Percentiles rank a stretch among this genome's conserved stretches.
Conservation (phyloP, 108 stramenopile species). For the Cylindrotheca closterium region DNA sequence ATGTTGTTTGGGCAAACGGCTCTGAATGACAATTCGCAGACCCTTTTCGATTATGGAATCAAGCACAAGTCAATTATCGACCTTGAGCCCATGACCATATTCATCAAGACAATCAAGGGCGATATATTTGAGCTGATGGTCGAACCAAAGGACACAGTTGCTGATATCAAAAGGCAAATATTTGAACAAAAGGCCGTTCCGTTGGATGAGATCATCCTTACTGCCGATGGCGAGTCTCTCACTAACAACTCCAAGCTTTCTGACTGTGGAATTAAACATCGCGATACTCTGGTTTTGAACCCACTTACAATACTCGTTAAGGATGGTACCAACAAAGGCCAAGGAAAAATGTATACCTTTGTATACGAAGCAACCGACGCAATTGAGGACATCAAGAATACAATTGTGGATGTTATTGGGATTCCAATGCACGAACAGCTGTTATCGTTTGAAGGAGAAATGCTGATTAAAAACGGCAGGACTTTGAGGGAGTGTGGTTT, state of each 20-base stretch:
- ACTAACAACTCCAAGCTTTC: neutral
- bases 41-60: constrained; percentile 13
- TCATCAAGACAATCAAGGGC: constrained; percentile 15
- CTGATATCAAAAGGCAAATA: constrained; percentile 10
- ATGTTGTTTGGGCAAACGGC: constrained; percentile 4
- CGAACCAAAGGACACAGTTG: constrained; percentile 3
- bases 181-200: neutral
- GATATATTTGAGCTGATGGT: constrained; percentile 11
- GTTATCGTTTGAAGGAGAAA: constrained; percentile 7
- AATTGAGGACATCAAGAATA: too few relatives aligned
- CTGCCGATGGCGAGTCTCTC: too few relatives aligned
- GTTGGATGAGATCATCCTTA: too few relatives aligned
- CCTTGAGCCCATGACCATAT: constrained; percentile 22
- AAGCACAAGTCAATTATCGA: constrained; percentile 12
- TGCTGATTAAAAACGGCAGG: constrained; percentile 5
- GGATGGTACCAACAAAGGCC: too few relatives aligned
- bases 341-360: constrained; percentile 5
- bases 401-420: too few relatives aligned
- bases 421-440: neutral
- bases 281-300: neutral
- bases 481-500: constrained; percentile 8
- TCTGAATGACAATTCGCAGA: neutral
- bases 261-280: neutral
- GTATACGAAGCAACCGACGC: constrained; percentile 1
- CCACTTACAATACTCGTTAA: constrained; percentile 22